Evolutionary conservation across 2,329 filamentous ascomycete genomes (phyloP).

Genomic region (Lecanicillium sp.): DNA sequence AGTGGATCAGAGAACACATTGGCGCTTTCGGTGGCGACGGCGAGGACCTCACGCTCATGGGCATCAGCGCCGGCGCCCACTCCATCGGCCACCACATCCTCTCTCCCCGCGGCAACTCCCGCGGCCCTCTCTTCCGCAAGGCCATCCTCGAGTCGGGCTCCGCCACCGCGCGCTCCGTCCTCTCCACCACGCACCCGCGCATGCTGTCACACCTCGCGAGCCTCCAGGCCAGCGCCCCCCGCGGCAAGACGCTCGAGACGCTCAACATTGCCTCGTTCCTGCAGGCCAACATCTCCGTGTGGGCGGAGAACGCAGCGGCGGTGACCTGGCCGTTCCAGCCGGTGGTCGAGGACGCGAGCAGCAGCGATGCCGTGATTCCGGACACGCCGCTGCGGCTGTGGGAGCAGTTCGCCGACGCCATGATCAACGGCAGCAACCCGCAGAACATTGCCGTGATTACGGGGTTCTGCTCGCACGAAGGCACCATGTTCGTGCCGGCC

Average conservation of each 20-base stretch:
- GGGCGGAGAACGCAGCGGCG: slow-evolving; percentile 34
- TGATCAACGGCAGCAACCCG: slow-evolving; percentile 33
- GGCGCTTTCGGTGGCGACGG: slow-evolving; percentile 54
- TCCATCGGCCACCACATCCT: slow-evolving; percentile 66
- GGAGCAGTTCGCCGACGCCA: slow-evolving; percentile 38
- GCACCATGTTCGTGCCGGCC: slow-evolving; percentile 55
- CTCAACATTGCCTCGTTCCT: slow-evolving; percentile 23
- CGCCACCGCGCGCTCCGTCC: slow-evolving; percentile 48
- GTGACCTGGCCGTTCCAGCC: slow-evolving; percentile 63
- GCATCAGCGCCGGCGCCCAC: slow-evolving; percentile 56
- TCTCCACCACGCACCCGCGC: slow-evolving; percentile 46
- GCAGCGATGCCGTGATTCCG: slow-evolving; percentile 44
- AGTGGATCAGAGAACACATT: slow-evolving; percentile 57
- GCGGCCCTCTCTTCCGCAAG: slow-evolving; percentile 43
- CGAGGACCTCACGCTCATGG: slow-evolving; percentile 54
- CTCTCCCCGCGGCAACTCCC: slow-evolving; percentile 22
- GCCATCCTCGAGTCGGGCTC: slow-evolving; percentile 54
- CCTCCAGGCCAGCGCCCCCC: slow-evolving; percentile 11
- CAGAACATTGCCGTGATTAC: slow-evolving; percentile 46
- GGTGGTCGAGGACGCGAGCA: slow-evolving; percentile 48
- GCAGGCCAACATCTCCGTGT: slow-evolving; percentile 39
- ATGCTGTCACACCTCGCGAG: slow-evolving; percentile 49
- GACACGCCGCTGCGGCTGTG: slow-evolving; percentile 55
- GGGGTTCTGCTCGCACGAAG: slow-evolving; percentile 67
- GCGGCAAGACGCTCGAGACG: too few species aligned